Evolutionary conservation across 768 basidiomycete species (phyloP), one percentile per base, ranked within the genome.

Genomic region (Mrakia hoshinonis): DNA sequence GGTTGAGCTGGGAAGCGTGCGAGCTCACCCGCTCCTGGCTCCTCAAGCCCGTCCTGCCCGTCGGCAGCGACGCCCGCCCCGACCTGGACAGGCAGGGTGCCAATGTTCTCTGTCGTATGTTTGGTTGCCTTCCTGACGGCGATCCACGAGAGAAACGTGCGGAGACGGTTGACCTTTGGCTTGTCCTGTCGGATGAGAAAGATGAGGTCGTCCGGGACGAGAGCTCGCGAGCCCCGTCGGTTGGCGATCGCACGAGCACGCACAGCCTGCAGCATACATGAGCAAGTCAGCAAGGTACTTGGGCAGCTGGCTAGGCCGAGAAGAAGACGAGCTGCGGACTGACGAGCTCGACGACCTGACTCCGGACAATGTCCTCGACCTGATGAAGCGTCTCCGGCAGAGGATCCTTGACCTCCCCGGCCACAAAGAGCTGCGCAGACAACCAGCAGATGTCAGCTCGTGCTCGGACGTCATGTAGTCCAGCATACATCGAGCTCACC

Each of bases 141-240:
- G 77, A 95, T 96, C 94, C 94, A 98, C 0, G 90, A 91, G 29
- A 98, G 84, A 77, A 96, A 98, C 12, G 91, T 95, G 43, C 92
- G 82, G 36, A 98, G 82, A 54, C 94, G 84, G 80, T 96, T 95
- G 73, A 98, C 91, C 79, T 95, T 96, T 10, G 89, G 90, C 74
- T 90, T 82, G 81, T 98, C 94, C 76, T 95, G 89, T 6, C 94
- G 87, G 76, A 98, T 92, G 77, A 96, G 87, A 75, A 96, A 97
- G 75, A 98, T 92, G 68, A 98, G 87, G 79, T 98, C 94, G 79
- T 98, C 94, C 0, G 92, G 89, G 2, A 90, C 87, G 48, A 95
- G 84, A 74, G 88, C 91, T 26, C 92, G 88, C 7, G 91, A 90
- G 0, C 89, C 88, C 9, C 94, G 87, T 43, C 90, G 86, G 62